Percentiles rank a stretch among this genome's conserved stretches.
Evolutionary conservation across 2,329 filamentous ascomycete species (phyloP).

Genomic region (Amauroascus verrucosus): DNA sequence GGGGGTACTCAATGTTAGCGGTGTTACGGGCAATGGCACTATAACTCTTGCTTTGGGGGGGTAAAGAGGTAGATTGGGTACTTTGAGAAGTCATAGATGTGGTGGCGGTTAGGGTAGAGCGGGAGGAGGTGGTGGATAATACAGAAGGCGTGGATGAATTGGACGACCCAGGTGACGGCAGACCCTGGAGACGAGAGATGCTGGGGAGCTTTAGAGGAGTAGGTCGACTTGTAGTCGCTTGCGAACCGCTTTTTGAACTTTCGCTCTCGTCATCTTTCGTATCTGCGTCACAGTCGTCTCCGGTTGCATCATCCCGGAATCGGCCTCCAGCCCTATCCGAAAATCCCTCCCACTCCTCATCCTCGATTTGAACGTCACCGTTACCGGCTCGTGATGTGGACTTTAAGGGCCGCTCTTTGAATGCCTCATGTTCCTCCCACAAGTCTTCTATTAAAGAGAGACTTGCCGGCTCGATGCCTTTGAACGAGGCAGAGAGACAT

Average conservation of each 20-base stretch:
- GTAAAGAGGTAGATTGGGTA: conserved; percentile 31
- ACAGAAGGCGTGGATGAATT: conserved; percentile 35
- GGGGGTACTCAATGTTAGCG: conserved; percentile 44
- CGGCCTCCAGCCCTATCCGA: background rate
- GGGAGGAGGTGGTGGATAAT: conserved; percentile 41
- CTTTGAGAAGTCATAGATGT: conserved; percentile 35
- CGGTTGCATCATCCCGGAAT: conserved; percentile 9
- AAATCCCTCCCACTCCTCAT: conserved; percentile 17
- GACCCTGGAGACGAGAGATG: conserved; percentile 11
- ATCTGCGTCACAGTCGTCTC: conserved; percentile 7
- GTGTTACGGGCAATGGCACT: conserved; percentile 5
- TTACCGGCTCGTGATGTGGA: conserved; percentile 9
- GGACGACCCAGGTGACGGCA: conserved; percentile 30
- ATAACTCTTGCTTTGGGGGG: conserved; percentile 16
- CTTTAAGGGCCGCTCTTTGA: conserved; percentile 20
- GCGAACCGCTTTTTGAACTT: background rate
- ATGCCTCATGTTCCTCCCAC: conserved; percentile 47
- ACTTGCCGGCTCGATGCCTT: conserved; percentile 55
- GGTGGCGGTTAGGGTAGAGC: conserved; percentile 33
- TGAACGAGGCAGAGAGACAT: conserved; percentile 63
- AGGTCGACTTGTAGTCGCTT: background rate
- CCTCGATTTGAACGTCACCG: conserved; percentile 19
- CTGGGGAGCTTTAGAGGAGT: conserved; percentile 5
- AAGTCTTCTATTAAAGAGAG: conserved; percentile 61
- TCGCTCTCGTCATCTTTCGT: background rate